Conservation (phyloP, 345 rosid species). For the Syzygium aromaticum region DNA sequence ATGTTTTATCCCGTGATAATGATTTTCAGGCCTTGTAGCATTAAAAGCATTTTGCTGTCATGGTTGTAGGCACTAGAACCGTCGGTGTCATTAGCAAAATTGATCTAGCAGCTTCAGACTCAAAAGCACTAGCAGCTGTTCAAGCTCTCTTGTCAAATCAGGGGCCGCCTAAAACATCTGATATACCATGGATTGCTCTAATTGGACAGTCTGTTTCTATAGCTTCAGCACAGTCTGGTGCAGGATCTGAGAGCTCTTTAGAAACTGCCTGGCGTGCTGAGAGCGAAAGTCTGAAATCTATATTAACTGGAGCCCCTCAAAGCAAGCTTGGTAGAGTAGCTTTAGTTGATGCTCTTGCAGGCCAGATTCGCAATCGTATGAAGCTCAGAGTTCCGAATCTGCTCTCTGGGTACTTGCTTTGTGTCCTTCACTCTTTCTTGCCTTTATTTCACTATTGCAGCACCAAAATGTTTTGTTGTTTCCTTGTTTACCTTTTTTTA, state of each 20-base stretch:
- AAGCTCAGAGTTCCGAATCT: slow-evolving; percentile 91
- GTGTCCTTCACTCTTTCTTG: neutral
- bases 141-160: slow-evolving; percentile 84
- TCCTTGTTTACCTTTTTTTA: neutral
- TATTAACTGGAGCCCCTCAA: slow-evolving; percentile 77
- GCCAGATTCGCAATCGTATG: slow-evolving; percentile 89
- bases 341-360: slow-evolving; percentile 79
- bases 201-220: slow-evolving; percentile 96
- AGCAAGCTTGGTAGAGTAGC: slow-evolving; percentile 94
- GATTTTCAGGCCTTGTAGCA: neutral
- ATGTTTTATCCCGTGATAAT: neutral
- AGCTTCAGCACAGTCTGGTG: slow-evolving; percentile 77
- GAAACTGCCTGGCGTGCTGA: slow-evolving; percentile 99
- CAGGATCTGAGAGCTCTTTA: slow-evolving; percentile 65
- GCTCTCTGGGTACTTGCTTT: slow-evolving; percentile 70
- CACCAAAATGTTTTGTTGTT: neutral
- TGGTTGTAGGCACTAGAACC: slow-evolving; percentile 81
- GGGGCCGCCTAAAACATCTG: slow-evolving; percentile 91
- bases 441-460: neutral
- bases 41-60: neutral
- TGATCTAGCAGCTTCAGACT: slow-evolving; percentile 86
- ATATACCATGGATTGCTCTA: slow-evolving; percentile 95
- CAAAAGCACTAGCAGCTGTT: slow-evolving; percentile 95
- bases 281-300: slow-evolving; percentile 80
- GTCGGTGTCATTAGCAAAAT: slow-evolving; percentile 83